Evolutionary conservation across 306 rosid species (phyloP).

Genomic region (Lathyrus sativus): DNA sequence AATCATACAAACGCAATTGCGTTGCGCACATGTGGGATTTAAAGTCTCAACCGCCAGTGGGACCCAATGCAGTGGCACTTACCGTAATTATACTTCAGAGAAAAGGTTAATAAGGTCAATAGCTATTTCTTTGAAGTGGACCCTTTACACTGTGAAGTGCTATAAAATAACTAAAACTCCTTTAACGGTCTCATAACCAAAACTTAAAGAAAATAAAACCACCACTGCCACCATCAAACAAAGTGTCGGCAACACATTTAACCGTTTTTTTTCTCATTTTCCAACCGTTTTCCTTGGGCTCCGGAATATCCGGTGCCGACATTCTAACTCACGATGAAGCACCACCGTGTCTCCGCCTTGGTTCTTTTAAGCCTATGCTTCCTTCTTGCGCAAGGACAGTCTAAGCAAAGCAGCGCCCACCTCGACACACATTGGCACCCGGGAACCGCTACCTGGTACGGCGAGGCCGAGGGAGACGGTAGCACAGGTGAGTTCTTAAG

Average conservation of each 20-base stretch:
- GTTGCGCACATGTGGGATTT: slow-evolving; percentile 48
- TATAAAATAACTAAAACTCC: slow-evolving; percentile 32
- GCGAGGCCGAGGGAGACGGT: slow-evolving; percentile 94
- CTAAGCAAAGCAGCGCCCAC: slow-evolving; percentile 33
- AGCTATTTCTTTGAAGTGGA: neutral
- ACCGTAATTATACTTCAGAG: slow-evolving; percentile 37
- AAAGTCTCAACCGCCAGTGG: slow-evolving; percentile 62
- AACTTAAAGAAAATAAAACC: neutral
- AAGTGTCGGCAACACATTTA: slow-evolving; percentile 48
- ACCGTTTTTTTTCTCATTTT: slow-evolving; percentile 4
- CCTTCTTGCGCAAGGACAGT: slow-evolving; percentile 26
- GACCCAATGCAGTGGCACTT: slow-evolving; percentile 48
- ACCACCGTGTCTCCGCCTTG: slow-evolving; percentile 30
- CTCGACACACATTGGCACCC: slow-evolving; percentile 65
- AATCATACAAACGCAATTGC: slow-evolving; percentile 1
- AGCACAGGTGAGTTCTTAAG: slow-evolving; percentile 62
- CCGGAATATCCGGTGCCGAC: slow-evolving; percentile 29
- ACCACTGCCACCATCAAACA: slow-evolving; percentile 33
- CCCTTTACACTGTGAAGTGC: neutral
- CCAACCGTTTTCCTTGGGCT: slow-evolving; percentile 31
- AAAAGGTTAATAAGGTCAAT: slow-evolving; percentile 32
- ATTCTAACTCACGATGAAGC: slow-evolving; percentile 50
- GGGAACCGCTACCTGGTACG: slow-evolving; percentile 94
- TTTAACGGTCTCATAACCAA: slow-evolving; percentile 35
- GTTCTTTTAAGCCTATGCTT: slow-evolving; percentile 21